Conservation (phyloP, 345 rosid species). For the Eutrema heterophyllum region DNA sequence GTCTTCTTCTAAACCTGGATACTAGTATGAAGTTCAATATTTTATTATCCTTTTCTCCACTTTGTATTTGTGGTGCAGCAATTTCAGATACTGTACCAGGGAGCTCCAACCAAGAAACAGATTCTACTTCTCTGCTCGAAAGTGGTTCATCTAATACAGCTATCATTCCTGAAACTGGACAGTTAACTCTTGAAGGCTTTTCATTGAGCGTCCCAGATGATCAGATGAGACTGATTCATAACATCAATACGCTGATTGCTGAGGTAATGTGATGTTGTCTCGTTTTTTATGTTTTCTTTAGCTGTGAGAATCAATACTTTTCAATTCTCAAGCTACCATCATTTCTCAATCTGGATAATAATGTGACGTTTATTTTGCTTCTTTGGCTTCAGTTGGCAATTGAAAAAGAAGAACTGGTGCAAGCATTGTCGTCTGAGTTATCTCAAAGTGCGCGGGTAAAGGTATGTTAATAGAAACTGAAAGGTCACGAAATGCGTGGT, state of each 20-base stretch:
- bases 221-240: conserved; percentile 70
- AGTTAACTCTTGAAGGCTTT: conserved; percentile 43
- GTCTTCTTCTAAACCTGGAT: not conserved
- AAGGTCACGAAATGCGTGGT: not conserved
- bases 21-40: not conserved
- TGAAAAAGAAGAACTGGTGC: conserved; percentile 84
- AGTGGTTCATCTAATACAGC: conserved; percentile 37
- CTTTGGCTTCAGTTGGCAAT: conserved; percentile 58
- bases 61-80: conserved; percentile 6
- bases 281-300: not conserved
- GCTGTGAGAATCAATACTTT: not conserved
- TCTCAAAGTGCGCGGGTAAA: conserved; percentile 66
- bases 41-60: not conserved
- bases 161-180: conserved; percentile 41
- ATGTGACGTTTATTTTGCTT: not conserved
- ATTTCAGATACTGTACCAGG: conserved; percentile 36
- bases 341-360: conserved; percentile 3
- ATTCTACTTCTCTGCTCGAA: conserved; percentile 31
- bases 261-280: conserved; percentile 47
- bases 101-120: conserved; percentile 38
- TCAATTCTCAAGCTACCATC: not conserved
- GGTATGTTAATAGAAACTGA: conserved; percentile 41
- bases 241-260: conserved; percentile 59
- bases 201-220: conserved; percentile 70
- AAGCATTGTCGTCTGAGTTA: conserved; percentile 65